Conservation (phyloP, 2,329 filamentous ascomycete species). For the Penicillium corylophilum region DNA sequence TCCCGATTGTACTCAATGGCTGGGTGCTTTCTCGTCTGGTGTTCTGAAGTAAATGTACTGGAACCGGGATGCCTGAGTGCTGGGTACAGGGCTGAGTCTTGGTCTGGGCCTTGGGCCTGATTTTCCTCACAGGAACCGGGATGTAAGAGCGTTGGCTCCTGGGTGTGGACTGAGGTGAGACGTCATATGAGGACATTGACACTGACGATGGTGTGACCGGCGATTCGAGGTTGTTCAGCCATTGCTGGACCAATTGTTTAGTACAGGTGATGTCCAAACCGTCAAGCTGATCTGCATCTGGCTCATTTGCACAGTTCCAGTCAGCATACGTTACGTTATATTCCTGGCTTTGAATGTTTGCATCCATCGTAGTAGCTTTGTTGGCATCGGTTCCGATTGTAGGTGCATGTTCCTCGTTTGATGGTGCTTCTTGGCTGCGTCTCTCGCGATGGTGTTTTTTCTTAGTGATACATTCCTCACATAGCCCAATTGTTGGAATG, state of each 20-base stretch:
- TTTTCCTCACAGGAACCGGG: background rate
- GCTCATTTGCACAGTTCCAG: background rate
- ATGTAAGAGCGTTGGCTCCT: slow-evolving; percentile 1
- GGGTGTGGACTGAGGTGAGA: background rate
- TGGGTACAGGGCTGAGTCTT: background rate
- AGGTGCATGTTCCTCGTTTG: background rate
- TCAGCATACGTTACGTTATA: background rate
- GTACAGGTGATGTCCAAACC: background rate
- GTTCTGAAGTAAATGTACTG: background rate
- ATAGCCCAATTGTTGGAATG: slow-evolving; percentile 17
- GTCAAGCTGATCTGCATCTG: background rate
- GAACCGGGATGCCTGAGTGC: slow-evolving; percentile 4
- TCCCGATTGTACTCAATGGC: background rate
- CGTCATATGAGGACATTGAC: background rate
- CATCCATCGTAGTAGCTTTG: background rate
- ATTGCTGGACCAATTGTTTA: background rate
- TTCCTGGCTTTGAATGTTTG: background rate
- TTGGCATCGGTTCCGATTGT: background rate
- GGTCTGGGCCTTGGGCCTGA: background rate
- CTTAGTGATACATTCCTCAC: background rate
- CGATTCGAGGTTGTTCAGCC: background rate
- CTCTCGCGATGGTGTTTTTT: no score
- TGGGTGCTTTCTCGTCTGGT: background rate
- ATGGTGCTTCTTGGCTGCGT: background rate
- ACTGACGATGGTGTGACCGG: background rate